Conservation (phyloP, 1,284 basidiomycete genomes). For the Cryptococcus maquisensis region DNA sequence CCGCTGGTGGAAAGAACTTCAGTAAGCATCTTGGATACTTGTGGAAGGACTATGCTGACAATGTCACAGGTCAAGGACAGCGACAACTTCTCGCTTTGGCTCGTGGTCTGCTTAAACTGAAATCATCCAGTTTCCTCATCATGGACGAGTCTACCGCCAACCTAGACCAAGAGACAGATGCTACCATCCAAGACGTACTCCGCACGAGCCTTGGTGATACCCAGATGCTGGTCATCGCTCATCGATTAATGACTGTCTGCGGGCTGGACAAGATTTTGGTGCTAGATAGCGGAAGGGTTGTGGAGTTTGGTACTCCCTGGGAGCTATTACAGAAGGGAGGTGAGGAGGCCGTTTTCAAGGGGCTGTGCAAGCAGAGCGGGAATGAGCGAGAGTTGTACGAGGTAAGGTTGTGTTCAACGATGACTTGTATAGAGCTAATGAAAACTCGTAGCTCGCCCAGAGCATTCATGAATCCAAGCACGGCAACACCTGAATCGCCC, state of each 20-base stretch:
- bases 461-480: neutral
- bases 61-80: conserved; percentile 53
- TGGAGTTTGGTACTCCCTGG: conserved; percentile 53
- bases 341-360: conserved; percentile 41
- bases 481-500: neutral
- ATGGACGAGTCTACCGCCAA: conserved; percentile 56
- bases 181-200: conserved; percentile 51
- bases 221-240: conserved; percentile 52
- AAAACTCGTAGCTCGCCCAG: neutral
- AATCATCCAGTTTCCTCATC: conserved; percentile 52
- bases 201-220: conserved; percentile 46
- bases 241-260: conserved; percentile 53
- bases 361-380: conserved; percentile 49
- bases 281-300: conserved; percentile 50
- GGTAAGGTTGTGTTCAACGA: conserved; percentile 18
- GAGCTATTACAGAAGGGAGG: conserved; percentile 47
- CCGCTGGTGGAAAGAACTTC: conserved; percentile 51
- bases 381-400: conserved; percentile 43
- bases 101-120: conserved; percentile 54
- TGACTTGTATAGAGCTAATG: neutral
- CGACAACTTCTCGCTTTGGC: conserved; percentile 56
- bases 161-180: conserved; percentile 50
- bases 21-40: conserved; percentile 12
- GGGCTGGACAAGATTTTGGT: conserved; percentile 53
- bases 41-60: neutral